These are phyloP conservation scores for Ophiostoma populinum DNA, from an alignment of 2,329 filamentous ascomycete species.

Conservation along the genomic window DNA sequence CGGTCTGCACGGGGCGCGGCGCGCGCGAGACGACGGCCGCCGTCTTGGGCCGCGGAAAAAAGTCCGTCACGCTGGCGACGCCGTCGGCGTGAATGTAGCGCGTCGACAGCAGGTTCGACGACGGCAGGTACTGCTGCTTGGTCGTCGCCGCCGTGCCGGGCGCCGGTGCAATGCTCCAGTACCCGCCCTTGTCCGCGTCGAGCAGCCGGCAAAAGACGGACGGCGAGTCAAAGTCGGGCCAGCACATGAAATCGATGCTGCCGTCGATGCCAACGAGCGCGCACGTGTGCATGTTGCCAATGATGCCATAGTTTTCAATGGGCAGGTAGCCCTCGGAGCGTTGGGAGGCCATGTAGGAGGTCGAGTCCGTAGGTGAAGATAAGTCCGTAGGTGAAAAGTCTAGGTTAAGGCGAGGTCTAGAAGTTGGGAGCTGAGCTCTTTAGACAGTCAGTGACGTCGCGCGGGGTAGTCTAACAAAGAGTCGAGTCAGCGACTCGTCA, in stretches of 20 bases:
- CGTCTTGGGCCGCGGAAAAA: slow-evolving; percentile 54
- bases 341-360: too few relatives aligned
- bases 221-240: slow-evolving; percentile 66
- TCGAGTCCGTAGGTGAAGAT: too few relatives aligned
- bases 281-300: slow-evolving; percentile 67
- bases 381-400: too few relatives aligned
- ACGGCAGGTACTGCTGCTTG: slow-evolving; percentile 63
- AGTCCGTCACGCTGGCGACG: slow-evolving; percentile 56
- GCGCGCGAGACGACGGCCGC: slow-evolving; percentile 31
- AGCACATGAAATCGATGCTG: slow-evolving; percentile 64
- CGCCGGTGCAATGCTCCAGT: slow-evolving; percentile 49
- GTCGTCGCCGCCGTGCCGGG: slow-evolving; percentile 39
- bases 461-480: too few relatives aligned
- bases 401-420: too few relatives aligned
- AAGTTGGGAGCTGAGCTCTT: too few relatives aligned
- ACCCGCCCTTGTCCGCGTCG: slow-evolving; percentile 57
- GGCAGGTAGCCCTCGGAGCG: slow-evolving; percentile 31
- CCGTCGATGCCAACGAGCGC: slow-evolving; percentile 59
- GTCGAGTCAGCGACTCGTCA: too few relatives aligned
- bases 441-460: too few relatives aligned
- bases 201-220: slow-evolving; percentile 58
- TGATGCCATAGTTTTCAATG: slow-evolving; percentile 65
- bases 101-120: slow-evolving; percentile 59
- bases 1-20: slow-evolving; percentile 19
- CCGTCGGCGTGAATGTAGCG: slow-evolving; percentile 63